A percentile compares a stretch with the other conserved stretches of the same genome.
Evolutionary conservation across 2,329 filamentous ascomycete species (phyloP).

Genomic region (Lachnellula cervina): DNA sequence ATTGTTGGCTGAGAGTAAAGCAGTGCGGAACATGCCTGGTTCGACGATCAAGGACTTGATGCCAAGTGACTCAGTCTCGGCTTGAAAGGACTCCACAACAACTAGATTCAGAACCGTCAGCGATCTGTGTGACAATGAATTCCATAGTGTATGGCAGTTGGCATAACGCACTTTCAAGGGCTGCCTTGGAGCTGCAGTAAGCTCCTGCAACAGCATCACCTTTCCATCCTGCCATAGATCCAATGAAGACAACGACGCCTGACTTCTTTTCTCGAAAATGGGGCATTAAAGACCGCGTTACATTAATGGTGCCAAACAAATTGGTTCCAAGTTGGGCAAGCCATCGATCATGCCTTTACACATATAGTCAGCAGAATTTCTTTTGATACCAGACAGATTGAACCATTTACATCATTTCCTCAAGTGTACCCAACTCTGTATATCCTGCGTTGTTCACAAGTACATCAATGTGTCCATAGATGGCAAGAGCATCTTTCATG

Average conservation of each 20-base stretch:
- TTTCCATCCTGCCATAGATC: constrained; percentile 7
- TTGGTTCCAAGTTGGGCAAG: constrained; percentile 44
- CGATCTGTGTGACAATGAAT: too few species aligned
- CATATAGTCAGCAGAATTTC: background rate
- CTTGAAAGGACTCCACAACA: constrained; percentile 1
- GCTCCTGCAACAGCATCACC: constrained; percentile 3
- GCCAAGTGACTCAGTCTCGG: constrained; percentile 5
- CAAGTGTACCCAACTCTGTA: constrained; percentile 21
- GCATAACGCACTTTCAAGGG: constrained; percentile 6
- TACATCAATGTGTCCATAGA: constrained; percentile 31
- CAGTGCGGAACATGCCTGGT: constrained; percentile 46
- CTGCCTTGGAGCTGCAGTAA: constrained; percentile 14
- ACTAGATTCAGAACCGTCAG: background rate
- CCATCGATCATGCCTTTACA: constrained; percentile 6
- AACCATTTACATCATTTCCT: constrained; percentile 24
- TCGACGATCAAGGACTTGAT: constrained; percentile 34
- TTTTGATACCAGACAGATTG: background rate
- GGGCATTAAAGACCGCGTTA: constrained; percentile 44
- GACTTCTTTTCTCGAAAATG: constrained; percentile 38
- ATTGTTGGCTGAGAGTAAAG: constrained; percentile 33
- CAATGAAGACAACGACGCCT: constrained; percentile 31
- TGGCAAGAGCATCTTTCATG: constrained; percentile 32
- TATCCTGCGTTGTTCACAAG: constrained; percentile 35
- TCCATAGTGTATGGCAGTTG: too few species aligned
- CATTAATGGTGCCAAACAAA: constrained; percentile 47